Conservation (phyloP, 345 rosid genomes). For the Noccaea bulbosa region DNA sequence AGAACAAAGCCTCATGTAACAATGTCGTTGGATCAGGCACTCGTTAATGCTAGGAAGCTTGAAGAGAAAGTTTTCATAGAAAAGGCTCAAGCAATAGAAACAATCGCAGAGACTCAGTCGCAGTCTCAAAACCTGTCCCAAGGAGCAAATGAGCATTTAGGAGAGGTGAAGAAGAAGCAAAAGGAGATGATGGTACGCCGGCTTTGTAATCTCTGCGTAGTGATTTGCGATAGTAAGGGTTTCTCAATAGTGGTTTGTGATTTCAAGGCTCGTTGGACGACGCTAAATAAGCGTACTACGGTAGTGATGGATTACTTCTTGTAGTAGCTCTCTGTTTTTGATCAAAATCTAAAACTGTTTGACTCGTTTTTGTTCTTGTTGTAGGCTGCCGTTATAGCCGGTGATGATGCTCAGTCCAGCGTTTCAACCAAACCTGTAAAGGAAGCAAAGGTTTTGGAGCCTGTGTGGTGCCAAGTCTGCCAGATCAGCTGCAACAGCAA, state of each 20-base stretch:
- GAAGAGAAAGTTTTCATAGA: slow-evolving; percentile 51
- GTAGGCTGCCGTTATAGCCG: slow-evolving; percentile 22
- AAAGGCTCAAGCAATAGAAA: slow-evolving; percentile 44
- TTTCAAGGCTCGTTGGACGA: background rate
- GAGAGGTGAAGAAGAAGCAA: slow-evolving; percentile 2
- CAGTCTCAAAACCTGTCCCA: slow-evolving; percentile 38
- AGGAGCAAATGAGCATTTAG: slow-evolving; percentile 22
- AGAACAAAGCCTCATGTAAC: no score
- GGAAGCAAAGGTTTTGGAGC: slow-evolving; percentile 25
- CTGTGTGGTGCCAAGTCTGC: slow-evolving; percentile 38
- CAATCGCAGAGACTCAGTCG: slow-evolving; percentile 50
- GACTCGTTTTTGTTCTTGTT: background rate
- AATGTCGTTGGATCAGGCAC: slow-evolving; percentile 57
- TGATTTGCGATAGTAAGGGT: slow-evolving; percentile 36
- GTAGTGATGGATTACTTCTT: slow-evolving; percentile 23
- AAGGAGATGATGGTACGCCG: slow-evolving; percentile 3
- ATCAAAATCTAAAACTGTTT: background rate
- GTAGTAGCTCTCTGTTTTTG: background rate
- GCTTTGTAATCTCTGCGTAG: slow-evolving; percentile 20
- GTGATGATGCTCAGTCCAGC: slow-evolving; percentile 13
- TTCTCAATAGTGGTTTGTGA: slow-evolving; percentile 16
- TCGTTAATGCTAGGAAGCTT: slow-evolving; percentile 52
- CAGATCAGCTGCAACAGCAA: slow-evolving; percentile 30
- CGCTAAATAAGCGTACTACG: background rate
- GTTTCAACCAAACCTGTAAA: slow-evolving; percentile 15